Conservation (phyloP, 495 filamentous ascomycete species). For the Trichocladium uniseriatum region DNA sequence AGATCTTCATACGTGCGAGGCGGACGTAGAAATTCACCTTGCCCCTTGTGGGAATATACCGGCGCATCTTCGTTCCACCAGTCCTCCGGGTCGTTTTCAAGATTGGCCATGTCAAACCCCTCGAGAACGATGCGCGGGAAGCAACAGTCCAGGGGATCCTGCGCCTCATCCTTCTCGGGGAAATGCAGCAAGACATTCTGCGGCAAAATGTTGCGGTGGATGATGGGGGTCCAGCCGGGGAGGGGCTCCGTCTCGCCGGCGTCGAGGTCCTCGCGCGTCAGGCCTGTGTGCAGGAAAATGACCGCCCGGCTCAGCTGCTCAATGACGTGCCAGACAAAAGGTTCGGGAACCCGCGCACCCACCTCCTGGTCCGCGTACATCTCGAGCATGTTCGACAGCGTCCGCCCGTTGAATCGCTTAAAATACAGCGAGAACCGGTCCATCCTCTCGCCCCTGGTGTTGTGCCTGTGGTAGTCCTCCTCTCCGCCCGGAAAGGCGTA, state of each 20-base stretch:
- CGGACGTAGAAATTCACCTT: background rate
- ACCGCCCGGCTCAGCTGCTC: constrained; percentile 10
- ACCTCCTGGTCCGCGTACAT: background rate
- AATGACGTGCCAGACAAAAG: constrained; percentile 14
- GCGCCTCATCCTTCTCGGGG: background rate
- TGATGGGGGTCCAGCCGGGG: background rate
- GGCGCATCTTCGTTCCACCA: background rate
- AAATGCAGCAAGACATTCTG: constrained; percentile 1
- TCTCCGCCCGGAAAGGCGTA: background rate
- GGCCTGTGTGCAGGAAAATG: constrained; percentile 3
- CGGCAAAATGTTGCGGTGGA: background rate
- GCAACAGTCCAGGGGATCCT: background rate
- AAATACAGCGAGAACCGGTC: constrained; percentile 10
- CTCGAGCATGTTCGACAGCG: constrained; percentile 5
- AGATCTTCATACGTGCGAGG: constrained; percentile 1
- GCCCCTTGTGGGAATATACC: background rate
- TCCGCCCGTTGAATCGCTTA: constrained; percentile 5
- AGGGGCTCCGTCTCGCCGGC: background rate
- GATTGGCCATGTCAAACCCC: background rate
- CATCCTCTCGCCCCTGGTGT: background rate
- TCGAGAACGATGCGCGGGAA: constrained; percentile 4
- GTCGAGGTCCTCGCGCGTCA: background rate
- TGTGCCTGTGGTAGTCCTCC: background rate
- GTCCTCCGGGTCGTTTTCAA: background rate
- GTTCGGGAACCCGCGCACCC: constrained; percentile 1